Percentiles rank a stretch among this genome's conserved stretches.
Evolutionary conservation across 805 yeast species (phyloP).

Genomic region (Ogataea parapolymorpha): DNA sequence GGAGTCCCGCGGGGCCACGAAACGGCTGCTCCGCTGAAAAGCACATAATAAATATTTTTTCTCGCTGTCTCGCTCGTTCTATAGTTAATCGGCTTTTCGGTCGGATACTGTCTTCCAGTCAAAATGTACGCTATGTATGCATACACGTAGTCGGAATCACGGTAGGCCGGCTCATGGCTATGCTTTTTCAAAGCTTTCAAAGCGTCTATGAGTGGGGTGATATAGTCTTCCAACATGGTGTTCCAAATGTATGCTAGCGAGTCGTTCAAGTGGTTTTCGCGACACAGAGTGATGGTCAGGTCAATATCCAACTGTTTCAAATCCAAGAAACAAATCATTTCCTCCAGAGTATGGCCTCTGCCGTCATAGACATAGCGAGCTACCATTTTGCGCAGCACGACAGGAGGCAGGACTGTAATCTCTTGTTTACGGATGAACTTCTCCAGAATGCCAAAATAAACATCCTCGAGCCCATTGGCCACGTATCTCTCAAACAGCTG

Average conservation of each 20-base stretch:
- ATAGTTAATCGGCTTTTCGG: conserved; percentile 46
- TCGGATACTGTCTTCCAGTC: conserved; percentile 81
- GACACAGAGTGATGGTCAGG: conserved; percentile 62
- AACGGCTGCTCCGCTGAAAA: conserved; percentile 56
- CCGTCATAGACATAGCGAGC: conserved; percentile 39
- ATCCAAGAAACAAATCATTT: conserved; percentile 67
- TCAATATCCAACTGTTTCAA: conserved; percentile 72
- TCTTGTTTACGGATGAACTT: conserved; percentile 46
- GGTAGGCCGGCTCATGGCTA: no score
- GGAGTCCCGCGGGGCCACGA: conserved; percentile 42
- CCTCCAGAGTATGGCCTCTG: conserved; percentile 54
- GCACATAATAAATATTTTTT: conserved; percentile 46
- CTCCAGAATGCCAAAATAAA: conserved; percentile 54
- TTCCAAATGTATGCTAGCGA: conserved; percentile 72
- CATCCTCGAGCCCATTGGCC: conserved; percentile 28
- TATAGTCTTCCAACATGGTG: conserved; percentile 61
- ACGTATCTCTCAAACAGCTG: conserved; percentile 43
- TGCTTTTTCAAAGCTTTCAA: conserved; percentile 32
- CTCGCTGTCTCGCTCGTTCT: conserved; percentile 42
- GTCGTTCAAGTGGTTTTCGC: conserved; percentile 53
- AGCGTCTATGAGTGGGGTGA: conserved; percentile 66
- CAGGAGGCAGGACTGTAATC: conserved; percentile 56
- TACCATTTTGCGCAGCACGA: conserved; percentile 60
- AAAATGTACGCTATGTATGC: conserved; percentile 65
- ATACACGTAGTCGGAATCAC: conserved; percentile 36